Evolutionary conservation across 495 filamentous ascomycete genomes (phyloP).

Genomic region (Diplogelasinospora grovesii): DNA sequence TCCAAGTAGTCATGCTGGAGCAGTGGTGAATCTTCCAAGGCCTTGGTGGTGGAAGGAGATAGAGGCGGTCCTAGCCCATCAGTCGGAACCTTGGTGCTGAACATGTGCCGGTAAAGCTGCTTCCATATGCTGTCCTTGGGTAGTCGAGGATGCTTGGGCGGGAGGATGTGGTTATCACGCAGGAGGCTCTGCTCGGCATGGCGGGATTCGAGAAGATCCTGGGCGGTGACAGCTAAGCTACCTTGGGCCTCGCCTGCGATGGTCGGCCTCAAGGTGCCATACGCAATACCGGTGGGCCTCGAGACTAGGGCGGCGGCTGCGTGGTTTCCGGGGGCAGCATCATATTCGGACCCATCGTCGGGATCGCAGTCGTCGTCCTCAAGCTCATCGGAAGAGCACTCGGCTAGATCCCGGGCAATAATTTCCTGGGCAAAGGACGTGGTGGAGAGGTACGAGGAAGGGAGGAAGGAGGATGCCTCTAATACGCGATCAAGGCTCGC

Average conservation of each 20-base stretch:
- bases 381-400: slow-evolving; percentile 28
- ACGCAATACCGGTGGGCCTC: slow-evolving; percentile 58
- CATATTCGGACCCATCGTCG: neutral
- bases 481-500: slow-evolving; percentile 1
- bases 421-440: slow-evolving; percentile 59
- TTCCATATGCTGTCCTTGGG: slow-evolving; percentile 10
- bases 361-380: slow-evolving; percentile 27
- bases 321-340: slow-evolving; percentile 29
- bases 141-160: slow-evolving; percentile 48
- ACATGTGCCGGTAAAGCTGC: slow-evolving; percentile 33
- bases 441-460: slow-evolving; percentile 27
- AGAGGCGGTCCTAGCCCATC: slow-evolving; percentile 45
- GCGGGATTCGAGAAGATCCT: slow-evolving; percentile 44
- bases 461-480: slow-evolving; percentile 3
- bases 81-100: slow-evolving; percentile 47
- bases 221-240: slow-evolving; percentile 50
- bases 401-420: slow-evolving; percentile 61
- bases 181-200: slow-evolving; percentile 69
- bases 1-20: slow-evolving; percentile 29
- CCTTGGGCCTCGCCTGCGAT: slow-evolving; percentile 39
- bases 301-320: slow-evolving; percentile 52
- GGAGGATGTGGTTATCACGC: slow-evolving; percentile 68
- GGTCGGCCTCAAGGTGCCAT: slow-evolving; percentile 46
- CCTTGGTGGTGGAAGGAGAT: slow-evolving; percentile 11
- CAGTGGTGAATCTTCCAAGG: slow-evolving; percentile 35